Base-by-base conservation (phyloP, 345 rosid species). In the Gossypium turneri region DNA sequence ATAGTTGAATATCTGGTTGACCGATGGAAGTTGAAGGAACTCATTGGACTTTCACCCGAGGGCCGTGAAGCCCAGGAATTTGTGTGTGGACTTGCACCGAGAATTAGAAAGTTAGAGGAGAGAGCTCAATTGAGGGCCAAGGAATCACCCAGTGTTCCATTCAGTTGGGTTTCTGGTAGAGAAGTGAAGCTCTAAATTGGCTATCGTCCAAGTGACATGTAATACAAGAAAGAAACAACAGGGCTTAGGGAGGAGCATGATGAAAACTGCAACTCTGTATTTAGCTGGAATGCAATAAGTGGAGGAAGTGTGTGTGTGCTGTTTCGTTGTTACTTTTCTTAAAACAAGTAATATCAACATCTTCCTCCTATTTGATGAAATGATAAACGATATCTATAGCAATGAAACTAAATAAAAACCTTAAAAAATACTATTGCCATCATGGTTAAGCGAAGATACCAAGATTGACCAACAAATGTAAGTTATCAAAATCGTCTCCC, bases 11-110 rank as follows among this genome's bases (percentile, higher is more conserved):
- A 12, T 27, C 12, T 67, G 41, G 71, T 47, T 4, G 38, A 55
- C 63, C 79, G 78, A 44, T 81, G 86, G 84, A 78, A 74, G 12
- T 76, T 80, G 9, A 76, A 76, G 67, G 62, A 78, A 24, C 44
- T 83, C 16, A 70, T 38, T 0, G 82, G 84, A 3, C 79, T 84
- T 52, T 76, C 84, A 6, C 71, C 73, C 0, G 81, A 76, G 4
- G 84, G 77, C 4, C 47, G 61, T 29, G 67, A 7, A 48, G 81
- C 84, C 0, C 84, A 84, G 60, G 84, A 84, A 10, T 84, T 44
- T 27, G 79, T 84, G 3, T 84, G 86, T 8, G 75, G 72, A 19
- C 73, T 84, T 55, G 75, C 82, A n/a, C 56, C 67, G 2, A 81
- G 84, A 45, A 77, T 81, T 22, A 67, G 82, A 60, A 79, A 68